Evolutionary conservation across 2,329 filamentous ascomycete species (phyloP).

Genomic region (Colletotrichum sp.): DNA sequence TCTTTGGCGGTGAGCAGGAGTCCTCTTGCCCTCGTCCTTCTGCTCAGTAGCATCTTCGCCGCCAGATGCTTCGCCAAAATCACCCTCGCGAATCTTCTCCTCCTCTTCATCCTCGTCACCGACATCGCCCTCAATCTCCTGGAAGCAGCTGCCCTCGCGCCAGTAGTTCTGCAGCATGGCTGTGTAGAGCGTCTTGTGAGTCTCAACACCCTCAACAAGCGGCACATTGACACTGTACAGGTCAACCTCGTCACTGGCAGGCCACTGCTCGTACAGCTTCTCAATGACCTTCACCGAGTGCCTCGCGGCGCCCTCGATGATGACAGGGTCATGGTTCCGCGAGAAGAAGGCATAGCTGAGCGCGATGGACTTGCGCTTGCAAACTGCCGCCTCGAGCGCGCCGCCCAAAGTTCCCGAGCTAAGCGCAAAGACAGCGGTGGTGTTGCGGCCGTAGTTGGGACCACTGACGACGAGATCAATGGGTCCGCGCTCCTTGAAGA

Average conservation of each 20-base stretch:
- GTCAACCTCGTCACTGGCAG: conserved; percentile 67
- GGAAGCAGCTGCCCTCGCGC: conserved; percentile 83
- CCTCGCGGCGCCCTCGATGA: conserved; percentile 78
- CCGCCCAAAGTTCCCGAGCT: conserved; percentile 80
- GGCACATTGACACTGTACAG: conserved; percentile 94
- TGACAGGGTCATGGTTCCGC: conserved; percentile 78
- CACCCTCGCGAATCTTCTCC: conserved; percentile 71
- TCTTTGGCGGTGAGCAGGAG: conserved; percentile 67
- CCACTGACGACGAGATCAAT: conserved; percentile 80
- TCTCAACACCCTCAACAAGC: conserved; percentile 75
- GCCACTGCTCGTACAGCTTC: conserved; percentile 78
- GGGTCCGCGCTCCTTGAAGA: conserved; percentile 73
- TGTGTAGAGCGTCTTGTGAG: conserved; percentile 79
- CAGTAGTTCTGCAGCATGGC: conserved; percentile 91
- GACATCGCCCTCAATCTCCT: conserved; percentile 72
- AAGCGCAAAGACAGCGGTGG: conserved; percentile 78
- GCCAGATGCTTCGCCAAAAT: conserved; percentile 48
- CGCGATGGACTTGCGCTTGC: conserved; percentile 74
- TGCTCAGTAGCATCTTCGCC: neutral
- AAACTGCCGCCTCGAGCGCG: conserved; percentile 78
- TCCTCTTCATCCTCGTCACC: conserved; percentile 74
- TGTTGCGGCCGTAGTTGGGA: conserved; percentile 84
- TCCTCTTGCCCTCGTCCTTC: conserved; percentile 32
- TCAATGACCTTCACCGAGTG: conserved; percentile 81
- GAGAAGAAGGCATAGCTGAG: conserved; percentile 91